These are phyloP conservation scores for Prototheca wickerhamii DNA, from an alignment of 163 green algal genomes.

Conservation along the genomic window DNA sequence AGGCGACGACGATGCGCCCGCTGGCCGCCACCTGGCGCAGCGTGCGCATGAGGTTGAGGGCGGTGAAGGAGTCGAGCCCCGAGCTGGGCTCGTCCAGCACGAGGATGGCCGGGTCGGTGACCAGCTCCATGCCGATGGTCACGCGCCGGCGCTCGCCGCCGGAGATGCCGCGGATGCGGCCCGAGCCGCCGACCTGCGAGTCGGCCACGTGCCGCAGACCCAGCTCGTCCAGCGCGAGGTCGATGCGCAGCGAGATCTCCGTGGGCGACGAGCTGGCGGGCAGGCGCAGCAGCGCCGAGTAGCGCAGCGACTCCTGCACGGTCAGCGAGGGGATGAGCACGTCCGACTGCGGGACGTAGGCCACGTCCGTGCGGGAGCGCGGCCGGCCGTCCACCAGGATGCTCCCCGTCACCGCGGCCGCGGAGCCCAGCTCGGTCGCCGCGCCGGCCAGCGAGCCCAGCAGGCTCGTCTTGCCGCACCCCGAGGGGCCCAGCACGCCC, in stretches of 20 bases:
- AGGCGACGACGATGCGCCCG: slow-evolving; percentile 46
- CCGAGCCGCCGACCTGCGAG: slow-evolving; percentile 37
- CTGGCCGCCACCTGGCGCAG: slow-evolving; percentile 19
- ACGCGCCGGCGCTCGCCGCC: slow-evolving; percentile 59
- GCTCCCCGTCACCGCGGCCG: slow-evolving; percentile 22
- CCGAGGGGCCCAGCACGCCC: slow-evolving; percentile 37
- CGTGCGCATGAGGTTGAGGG: slow-evolving; percentile 66
- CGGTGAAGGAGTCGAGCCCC: slow-evolving; percentile 71
- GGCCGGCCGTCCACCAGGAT: slow-evolving; percentile 41
- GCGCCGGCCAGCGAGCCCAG: slow-evolving; percentile 36
- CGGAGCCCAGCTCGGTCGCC: slow-evolving; percentile 17
- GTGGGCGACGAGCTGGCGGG: slow-evolving; percentile 17
- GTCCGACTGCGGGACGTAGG: slow-evolving; percentile 59
- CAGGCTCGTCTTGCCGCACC: slow-evolving; percentile 50
- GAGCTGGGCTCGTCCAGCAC: slow-evolving; percentile 44
- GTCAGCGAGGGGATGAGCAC: slow-evolving; percentile 58
- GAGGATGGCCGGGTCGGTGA: slow-evolving; percentile 51
- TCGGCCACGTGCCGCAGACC: slow-evolving; percentile 39
- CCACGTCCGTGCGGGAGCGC: slow-evolving; percentile 17
- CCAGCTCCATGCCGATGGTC: slow-evolving; percentile 62
- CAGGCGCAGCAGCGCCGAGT: slow-evolving; percentile 39
- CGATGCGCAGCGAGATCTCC: slow-evolving; percentile 17
- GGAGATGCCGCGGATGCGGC: slow-evolving; percentile 33
- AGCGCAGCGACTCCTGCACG: slow-evolving; percentile 51
- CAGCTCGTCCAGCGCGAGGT: slow-evolving; percentile 39